Evolutionary conservation across 1,284 basidiomycete species (phyloP).

Genomic region (Takashimella koratensis): DNA sequence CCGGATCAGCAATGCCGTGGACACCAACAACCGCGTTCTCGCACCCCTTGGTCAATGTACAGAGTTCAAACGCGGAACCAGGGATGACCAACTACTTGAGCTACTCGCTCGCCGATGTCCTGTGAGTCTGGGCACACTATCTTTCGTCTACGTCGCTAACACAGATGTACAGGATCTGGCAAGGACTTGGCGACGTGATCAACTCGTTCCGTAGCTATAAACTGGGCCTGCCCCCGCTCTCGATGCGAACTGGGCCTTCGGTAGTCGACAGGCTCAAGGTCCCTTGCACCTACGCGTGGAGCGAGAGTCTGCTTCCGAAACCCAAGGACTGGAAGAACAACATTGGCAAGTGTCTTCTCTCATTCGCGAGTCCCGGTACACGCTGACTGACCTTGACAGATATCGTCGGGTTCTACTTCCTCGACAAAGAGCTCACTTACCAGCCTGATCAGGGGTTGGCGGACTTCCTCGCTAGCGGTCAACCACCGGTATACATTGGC

Average conservation of each 20-base stretch:
- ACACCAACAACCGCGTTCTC: slow-evolving; percentile 60
- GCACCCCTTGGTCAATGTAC: slow-evolving; percentile 62
- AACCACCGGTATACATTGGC: slow-evolving; percentile 61
- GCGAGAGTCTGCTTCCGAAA: slow-evolving; percentile 60
- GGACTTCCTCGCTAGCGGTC: slow-evolving; percentile 55
- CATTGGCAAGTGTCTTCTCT: slow-evolving; percentile 52
- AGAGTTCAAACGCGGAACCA: slow-evolving; percentile 54
- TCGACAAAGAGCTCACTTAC: slow-evolving; percentile 56
- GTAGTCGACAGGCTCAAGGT: slow-evolving; percentile 59
- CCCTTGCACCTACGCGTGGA: slow-evolving; percentile 69
- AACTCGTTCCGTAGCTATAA: slow-evolving; percentile 58
- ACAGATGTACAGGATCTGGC: slow-evolving; percentile 15
- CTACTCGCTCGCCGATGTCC: slow-evolving; percentile 58
- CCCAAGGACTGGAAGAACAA: slow-evolving; percentile 62
- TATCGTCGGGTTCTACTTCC: slow-evolving; percentile 64
- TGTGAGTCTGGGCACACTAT: slow-evolving; percentile 17
- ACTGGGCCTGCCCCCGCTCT: slow-evolving; percentile 56
- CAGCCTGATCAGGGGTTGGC: slow-evolving; percentile 53
- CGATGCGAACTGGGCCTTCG: slow-evolving; percentile 55
- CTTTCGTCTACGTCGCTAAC: not conserved
- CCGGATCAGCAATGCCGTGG: slow-evolving; percentile 62
- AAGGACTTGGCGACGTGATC: slow-evolving; percentile 59
- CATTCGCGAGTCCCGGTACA: not conserved
- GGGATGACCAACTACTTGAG: slow-evolving; percentile 59
- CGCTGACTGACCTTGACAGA: slow-evolving; percentile 46